Conservation (phyloP, 306 rosid species). For the Bauhinia variegata region DNA sequence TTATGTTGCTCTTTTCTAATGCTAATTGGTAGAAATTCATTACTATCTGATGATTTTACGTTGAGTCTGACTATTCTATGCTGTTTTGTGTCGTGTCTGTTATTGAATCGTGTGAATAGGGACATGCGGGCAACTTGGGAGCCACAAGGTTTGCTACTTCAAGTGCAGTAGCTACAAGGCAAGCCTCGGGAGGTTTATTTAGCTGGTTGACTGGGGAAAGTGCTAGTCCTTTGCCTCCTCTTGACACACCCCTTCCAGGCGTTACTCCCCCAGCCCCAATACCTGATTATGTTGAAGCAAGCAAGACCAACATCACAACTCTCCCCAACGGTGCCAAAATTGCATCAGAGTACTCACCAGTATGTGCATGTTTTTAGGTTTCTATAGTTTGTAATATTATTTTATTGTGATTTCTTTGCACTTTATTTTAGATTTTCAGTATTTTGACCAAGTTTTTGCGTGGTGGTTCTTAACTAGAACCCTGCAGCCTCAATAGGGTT, state of each 20-base stretch:
- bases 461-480: constrained; percentile 74
- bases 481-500: constrained; percentile 91
- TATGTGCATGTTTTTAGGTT: constrained; percentile 42
- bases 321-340: constrained; percentile 81
- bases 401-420: constrained; percentile 21
- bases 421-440: constrained; percentile 10
- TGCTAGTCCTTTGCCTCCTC: constrained; percentile 61
- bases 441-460: constrained; percentile 26
- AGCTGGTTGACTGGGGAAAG: constrained; percentile 78
- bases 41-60: constrained; percentile 33
- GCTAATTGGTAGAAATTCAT: constrained; percentile 66
- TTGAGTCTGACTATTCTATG: neutral
- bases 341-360: constrained; percentile 76
- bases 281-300: constrained; percentile 71
- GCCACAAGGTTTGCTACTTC: constrained; percentile 64
- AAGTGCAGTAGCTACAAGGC: constrained; percentile 57
- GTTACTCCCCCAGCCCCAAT: constrained; percentile 63
- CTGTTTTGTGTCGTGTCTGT: constrained; percentile 16
- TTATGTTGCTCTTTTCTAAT: constrained; percentile 32
- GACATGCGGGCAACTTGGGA: constrained; percentile 59
- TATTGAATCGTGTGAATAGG: constrained; percentile 45
- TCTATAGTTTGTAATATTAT: neutral
- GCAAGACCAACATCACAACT: constrained; percentile 77
- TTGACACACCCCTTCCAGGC: constrained; percentile 64
- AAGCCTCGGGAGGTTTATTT: constrained; percentile 66